Percentiles rank a stretch among this genome's conserved stretches.
These are phyloP conservation scores for Bacidia gigantensis DNA, from an alignment of 495 filamentous ascomycete genomes.

Conservation along the genomic window DNA sequence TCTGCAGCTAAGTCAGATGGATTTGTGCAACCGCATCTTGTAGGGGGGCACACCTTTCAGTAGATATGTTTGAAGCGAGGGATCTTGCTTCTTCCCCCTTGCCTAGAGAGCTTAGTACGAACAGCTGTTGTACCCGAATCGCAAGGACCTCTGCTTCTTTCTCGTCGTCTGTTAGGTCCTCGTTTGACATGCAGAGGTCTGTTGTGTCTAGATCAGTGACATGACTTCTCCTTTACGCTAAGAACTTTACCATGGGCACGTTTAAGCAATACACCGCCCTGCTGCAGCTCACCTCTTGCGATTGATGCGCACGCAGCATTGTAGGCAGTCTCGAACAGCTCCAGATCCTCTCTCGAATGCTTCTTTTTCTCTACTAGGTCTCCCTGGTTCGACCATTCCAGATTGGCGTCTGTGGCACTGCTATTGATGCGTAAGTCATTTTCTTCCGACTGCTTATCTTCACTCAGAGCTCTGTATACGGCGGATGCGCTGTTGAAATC, in stretches of 20 bases:
- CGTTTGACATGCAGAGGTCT: conserved; percentile 72
- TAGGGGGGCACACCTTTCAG: conserved; percentile 41
- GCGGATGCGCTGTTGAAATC: conserved; percentile 58
- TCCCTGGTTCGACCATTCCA: conserved; percentile 63
- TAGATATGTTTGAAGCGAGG: conserved; percentile 48
- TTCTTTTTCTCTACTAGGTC: conserved; percentile 40
- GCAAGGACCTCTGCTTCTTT: conserved; percentile 70
- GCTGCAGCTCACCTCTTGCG: conserved; percentile 59
- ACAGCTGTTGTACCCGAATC: conserved; percentile 76
- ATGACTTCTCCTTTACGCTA: background rate
- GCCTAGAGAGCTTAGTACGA: conserved; percentile 57
- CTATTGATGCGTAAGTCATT: conserved; percentile 81
- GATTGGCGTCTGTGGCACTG: conserved; percentile 65
- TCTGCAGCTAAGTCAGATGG: conserved; percentile 29
- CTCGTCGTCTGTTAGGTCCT: conserved; percentile 73
- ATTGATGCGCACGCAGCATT: conserved; percentile 84
- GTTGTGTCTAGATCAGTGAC: background rate
- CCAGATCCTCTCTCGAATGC: conserved; percentile 59
- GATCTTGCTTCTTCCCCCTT: conserved; percentile 59
- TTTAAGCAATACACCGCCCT: conserved; percentile 67
- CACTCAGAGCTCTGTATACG: conserved; percentile 51
- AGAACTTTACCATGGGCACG: conserved; percentile 48
- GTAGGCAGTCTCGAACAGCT: conserved; percentile 86
- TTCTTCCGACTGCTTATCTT: conserved; percentile 35
- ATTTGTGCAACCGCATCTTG: background rate